Percentiles rank a stretch among this genome's conserved stretches.
Evolutionary conservation across 2,329 filamentous ascomycete species (phyloP).

Genomic region (Ophiostoma novo-ulmi): DNA sequence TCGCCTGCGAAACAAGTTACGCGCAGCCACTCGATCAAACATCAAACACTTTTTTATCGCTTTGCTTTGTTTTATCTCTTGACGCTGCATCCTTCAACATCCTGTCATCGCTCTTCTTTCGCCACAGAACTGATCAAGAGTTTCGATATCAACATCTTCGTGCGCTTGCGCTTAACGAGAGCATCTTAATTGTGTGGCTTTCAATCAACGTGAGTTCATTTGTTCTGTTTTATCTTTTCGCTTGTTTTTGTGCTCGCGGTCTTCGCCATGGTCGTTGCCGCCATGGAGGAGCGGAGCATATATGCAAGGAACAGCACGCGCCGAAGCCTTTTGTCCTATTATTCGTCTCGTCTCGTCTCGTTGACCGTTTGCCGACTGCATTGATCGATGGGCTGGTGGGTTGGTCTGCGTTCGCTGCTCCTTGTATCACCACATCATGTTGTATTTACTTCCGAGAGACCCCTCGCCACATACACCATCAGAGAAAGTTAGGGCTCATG

Average conservation of each 20-base stretch:
- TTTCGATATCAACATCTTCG: constrained; percentile 19
- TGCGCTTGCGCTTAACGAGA: background rate
- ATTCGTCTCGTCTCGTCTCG: background rate
- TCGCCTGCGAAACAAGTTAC: constrained; percentile 15
- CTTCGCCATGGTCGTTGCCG: background rate
- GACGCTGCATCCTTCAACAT: background rate
- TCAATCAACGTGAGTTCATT: background rate
- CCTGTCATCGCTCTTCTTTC: no score
- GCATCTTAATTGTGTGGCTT: background rate
- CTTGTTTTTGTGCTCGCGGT: background rate
- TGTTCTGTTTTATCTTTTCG: background rate
- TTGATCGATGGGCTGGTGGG: background rate
- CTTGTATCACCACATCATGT: constrained; percentile 9
- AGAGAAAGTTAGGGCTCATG: no score
- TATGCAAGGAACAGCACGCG: background rate
- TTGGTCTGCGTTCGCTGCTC: background rate
- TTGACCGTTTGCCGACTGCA: background rate
- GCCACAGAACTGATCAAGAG: background rate
- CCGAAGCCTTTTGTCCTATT: background rate
- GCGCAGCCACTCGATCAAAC: constrained; percentile 24
- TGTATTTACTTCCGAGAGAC: background rate
- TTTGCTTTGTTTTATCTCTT: background rate
- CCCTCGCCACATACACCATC: no score
- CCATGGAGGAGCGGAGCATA: background rate
- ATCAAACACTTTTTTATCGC: constrained; percentile 13